These are phyloP conservation scores for Lichtheimia hyalospora DNA, from an alignment of 371 early-diverging fungal species.

Conservation along the genomic window DNA sequence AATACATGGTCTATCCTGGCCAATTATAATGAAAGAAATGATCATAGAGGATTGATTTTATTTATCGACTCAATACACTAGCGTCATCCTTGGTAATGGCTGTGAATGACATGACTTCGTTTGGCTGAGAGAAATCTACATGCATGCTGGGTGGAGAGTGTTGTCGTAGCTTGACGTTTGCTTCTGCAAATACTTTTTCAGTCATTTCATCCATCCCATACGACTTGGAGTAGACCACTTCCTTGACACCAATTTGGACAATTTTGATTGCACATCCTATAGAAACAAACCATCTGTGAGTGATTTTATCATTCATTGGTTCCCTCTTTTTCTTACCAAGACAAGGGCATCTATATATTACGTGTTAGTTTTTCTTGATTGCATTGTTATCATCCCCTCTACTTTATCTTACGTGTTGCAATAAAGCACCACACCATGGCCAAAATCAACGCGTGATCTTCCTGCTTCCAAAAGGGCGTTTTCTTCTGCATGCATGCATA, in stretches of 20 bases:
- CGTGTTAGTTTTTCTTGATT: background rate
- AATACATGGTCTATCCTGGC: background rate
- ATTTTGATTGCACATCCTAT: slow-evolving; percentile 95
- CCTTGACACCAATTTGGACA: slow-evolving; percentile 89
- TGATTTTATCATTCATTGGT: background rate
- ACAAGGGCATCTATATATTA: slow-evolving; percentile 63
- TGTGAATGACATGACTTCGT: background rate
- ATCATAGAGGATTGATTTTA: background rate
- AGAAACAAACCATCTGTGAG: slow-evolving; percentile 14
- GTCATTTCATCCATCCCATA: slow-evolving; percentile 93
- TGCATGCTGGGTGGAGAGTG: slow-evolving; percentile 64
- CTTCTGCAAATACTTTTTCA: slow-evolving; percentile 76
- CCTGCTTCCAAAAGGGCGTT: slow-evolving; percentile 97
- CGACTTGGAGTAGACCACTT: slow-evolving; percentile 86
- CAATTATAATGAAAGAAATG: background rate
- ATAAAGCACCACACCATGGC: slow-evolving; percentile 74
- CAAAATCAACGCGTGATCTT: slow-evolving; percentile 70
- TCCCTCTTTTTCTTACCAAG: slow-evolving; percentile 46
- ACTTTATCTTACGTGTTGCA: slow-evolving; percentile 81
- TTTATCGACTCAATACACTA: background rate
- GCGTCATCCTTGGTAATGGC: background rate
- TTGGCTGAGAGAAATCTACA: background rate
- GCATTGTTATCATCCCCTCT: background rate
- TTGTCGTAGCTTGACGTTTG: slow-evolving; percentile 78
- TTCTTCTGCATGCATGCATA: slow-evolving; percentile 99